Percentiles rank a stretch among this genome's conserved stretches.
These are phyloP conservation scores for Aspergillus tanneri DNA, from an alignment of 2,329 filamentous ascomycete species.

Conservation along the genomic window DNA sequence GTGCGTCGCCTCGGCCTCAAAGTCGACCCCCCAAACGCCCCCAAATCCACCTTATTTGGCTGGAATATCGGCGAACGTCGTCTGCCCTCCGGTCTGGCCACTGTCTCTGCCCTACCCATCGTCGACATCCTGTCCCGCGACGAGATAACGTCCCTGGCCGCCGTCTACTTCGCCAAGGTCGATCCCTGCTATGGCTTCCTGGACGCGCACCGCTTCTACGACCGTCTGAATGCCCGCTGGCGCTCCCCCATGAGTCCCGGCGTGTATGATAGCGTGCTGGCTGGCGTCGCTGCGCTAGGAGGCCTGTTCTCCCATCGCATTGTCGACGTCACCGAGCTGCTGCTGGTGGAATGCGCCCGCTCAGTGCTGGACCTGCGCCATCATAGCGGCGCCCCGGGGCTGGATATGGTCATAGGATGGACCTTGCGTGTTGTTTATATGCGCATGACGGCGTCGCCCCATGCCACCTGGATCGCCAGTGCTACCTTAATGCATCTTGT, in stretches of 20 bases:
- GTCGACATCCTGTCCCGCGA: conserved; percentile 48
- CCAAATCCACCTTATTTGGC: conserved; percentile 53
- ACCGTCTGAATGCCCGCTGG: conserved; percentile 23
- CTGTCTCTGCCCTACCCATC: conserved; percentile 30
- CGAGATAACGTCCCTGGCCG: conserved; percentile 46
- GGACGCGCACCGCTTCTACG: conserved; percentile 21
- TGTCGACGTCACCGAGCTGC: conserved; percentile 44
- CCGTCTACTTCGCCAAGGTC: conserved; percentile 53
- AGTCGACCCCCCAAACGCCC: conserved; percentile 53
- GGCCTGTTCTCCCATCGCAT: conserved; percentile 50
- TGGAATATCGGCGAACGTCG: conserved; percentile 51
- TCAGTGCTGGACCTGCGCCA: conserved; percentile 42
- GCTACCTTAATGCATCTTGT: conserved; percentile 48
- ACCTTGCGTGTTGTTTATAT: conserved; percentile 53
- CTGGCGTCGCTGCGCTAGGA: conserved; percentile 54
- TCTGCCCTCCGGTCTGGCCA: conserved; percentile 15
- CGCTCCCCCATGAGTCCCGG: conserved; percentile 23
- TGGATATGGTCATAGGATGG: conserved; percentile 44
- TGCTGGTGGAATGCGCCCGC: conserved; percentile 49
- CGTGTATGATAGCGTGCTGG: conserved; percentile 49
- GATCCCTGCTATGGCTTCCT: conserved; percentile 56
- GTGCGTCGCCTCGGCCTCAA: conserved; percentile 52
- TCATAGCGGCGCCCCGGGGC: conserved; percentile 20
- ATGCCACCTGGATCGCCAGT: conserved; percentile 44
- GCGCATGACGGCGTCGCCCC: conserved; percentile 52